Percentiles rank a stretch among this genome's conserved stretches.
phyloP scores from a whole-genome alignment of 495 filamentous ascomycete species.

The Hypoxylon perforatum region DNA sequence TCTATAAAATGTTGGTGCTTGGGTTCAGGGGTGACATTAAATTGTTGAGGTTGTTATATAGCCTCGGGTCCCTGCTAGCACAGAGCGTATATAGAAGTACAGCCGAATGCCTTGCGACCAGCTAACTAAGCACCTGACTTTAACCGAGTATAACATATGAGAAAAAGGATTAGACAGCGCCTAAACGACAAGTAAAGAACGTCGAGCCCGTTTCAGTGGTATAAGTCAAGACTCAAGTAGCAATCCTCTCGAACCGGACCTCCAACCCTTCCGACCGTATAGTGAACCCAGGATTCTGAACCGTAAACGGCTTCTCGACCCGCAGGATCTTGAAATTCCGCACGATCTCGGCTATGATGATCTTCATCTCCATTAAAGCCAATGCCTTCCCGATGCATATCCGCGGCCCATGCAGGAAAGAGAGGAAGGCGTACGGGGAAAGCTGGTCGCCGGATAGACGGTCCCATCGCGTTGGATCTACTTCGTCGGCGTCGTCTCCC shows the following conservation, averaged over 20 bases:
- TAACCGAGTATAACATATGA: too few species aligned
- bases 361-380: slow-evolving; percentile 19
- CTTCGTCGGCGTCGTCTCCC: slow-evolving; percentile 24
- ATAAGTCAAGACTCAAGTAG: neutral
- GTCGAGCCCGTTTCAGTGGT: too few species aligned
- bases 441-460: slow-evolving; percentile 5
- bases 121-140: too few species aligned
- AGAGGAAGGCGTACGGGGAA: slow-evolving; percentile 5
- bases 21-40: neutral
- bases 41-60: too few species aligned
- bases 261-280: slow-evolving; percentile 4
- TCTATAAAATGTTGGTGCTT: neutral
- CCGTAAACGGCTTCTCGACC: neutral
- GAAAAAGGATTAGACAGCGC: too few species aligned
- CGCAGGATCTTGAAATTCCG: slow-evolving; percentile 4
- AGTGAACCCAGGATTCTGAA: slow-evolving; percentile 7
- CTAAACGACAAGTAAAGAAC: too few species aligned
- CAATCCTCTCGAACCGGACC: slow-evolving; percentile 8
- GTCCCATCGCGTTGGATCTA: slow-evolving; percentile 33
- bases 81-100: too few species aligned
- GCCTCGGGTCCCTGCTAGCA: too few species aligned
- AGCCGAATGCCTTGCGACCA: neutral
- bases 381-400: slow-evolving; percentile 12
- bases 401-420: slow-evolving; percentile 1
- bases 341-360: slow-evolving; percentile 2